Percentiles rank a stretch among this genome's conserved stretches.
phyloP scores from a whole-genome alignment of 1,139 yeast species.

The Zygosaccharomyces sapae region DNA sequence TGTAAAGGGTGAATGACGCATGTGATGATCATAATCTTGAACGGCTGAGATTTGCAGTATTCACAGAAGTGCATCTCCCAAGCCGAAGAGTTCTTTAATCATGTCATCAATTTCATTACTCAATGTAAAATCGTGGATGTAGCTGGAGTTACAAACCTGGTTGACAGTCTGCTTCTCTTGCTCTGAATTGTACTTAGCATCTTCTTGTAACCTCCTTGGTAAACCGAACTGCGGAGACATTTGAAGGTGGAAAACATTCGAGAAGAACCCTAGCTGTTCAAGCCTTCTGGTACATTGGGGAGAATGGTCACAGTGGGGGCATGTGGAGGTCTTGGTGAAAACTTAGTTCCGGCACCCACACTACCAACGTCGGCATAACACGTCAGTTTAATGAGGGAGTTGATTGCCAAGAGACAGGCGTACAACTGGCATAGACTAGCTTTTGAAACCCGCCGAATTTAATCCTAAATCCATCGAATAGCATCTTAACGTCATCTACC shows the following conservation, averaged over 20 bases:
- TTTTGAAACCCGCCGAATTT: conserved; percentile 27
- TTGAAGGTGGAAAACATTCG: conserved; percentile 23
- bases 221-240: conserved; percentile 29
- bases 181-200: conserved; percentile 23
- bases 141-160: conserved; percentile 27
- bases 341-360: conserved; percentile 1
- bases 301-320: conserved; percentile 11
- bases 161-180: conserved; percentile 25
- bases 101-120: conserved; percentile 37
- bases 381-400: conserved; percentile 27
- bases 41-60: background rate
- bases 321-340: conserved; percentile 2
- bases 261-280: conserved; percentile 26
- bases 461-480: conserved; percentile 29
- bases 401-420: conserved; percentile 33
- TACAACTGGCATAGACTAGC: conserved; percentile 34
- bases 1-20: background rate
- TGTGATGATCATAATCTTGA: background rate
- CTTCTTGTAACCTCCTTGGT: conserved; percentile 28
- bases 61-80: conserved; percentile 4
- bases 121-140: conserved; percentile 35
- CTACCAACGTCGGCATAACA: conserved; percentile 1
- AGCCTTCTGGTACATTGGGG: conserved; percentile 15
- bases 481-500: conserved; percentile 29
- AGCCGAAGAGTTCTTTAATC: conserved; percentile 33